Conservation (phyloP, 805 yeast species). For the Candida maris region DNA sequence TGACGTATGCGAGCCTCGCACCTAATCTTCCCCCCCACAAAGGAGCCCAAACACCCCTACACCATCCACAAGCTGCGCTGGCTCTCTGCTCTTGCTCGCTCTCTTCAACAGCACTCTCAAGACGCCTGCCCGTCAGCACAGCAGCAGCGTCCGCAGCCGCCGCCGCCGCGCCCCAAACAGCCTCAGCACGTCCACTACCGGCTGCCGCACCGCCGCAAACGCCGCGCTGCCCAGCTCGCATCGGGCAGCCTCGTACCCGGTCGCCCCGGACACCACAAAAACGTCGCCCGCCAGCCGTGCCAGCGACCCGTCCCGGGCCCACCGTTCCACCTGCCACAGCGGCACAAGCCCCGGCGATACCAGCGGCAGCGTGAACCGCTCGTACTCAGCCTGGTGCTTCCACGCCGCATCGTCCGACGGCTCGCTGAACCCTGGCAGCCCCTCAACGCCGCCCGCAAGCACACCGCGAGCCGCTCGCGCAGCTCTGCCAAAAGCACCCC, state of each 20-base stretch:
- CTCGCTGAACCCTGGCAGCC: slow-evolving; percentile 12
- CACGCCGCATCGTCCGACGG: slow-evolving; percentile 14
- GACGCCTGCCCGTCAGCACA: not conserved
- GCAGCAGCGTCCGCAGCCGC: slow-evolving; percentile 5
- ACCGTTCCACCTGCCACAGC: slow-evolving; percentile 39
- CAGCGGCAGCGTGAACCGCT: slow-evolving; percentile 31
- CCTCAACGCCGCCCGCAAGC: slow-evolving; percentile 4
- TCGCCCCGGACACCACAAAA: slow-evolving; percentile 3
- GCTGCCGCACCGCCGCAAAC: slow-evolving; percentile 18
- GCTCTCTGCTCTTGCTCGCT: no score
- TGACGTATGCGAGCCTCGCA: slow-evolving; percentile 3
- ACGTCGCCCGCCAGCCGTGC: slow-evolving; percentile 5
- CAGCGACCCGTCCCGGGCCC: slow-evolving; percentile 30
- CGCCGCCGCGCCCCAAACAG: slow-evolving; percentile 40
- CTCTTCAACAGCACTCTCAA: no score
- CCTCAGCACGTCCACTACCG: slow-evolving; percentile 41
- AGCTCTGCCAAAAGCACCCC: slow-evolving; percentile 24
- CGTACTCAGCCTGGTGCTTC: slow-evolving; percentile 4
- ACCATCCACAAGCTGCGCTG: no score
- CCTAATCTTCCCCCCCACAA: no score
- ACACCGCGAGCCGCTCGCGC: slow-evolving; percentile 2
- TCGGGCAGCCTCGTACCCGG: not conserved
- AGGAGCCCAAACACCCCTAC: no score
- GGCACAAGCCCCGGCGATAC: slow-evolving; percentile 53
- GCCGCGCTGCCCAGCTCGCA: slow-evolving; percentile 8